Conservation (phyloP, 495 filamentous ascomycete species). For the Podospora pseudoanserina region DNA sequence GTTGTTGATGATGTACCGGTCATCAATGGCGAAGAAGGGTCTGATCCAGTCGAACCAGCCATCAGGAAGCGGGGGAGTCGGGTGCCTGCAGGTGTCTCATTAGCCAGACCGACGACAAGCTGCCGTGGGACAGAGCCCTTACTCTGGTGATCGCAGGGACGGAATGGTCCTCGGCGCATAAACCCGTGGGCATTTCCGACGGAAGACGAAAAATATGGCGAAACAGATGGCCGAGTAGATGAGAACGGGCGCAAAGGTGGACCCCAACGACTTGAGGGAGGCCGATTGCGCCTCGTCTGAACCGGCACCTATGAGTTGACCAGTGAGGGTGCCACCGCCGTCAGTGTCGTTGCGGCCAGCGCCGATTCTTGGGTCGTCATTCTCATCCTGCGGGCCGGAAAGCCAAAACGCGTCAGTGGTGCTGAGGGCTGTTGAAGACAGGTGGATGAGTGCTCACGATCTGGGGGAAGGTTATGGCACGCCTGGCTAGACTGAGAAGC, state of each 20-base stretch:
- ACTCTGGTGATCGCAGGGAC: conserved; percentile 31
- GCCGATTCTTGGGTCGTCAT: conserved; percentile 29
- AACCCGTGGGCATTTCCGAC: conserved; percentile 31
- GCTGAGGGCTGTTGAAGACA: not conserved
- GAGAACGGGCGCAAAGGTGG: conserved; percentile 51
- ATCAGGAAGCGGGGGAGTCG: conserved; percentile 60
- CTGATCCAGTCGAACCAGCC: conserved; percentile 66
- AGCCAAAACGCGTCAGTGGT: not conserved
- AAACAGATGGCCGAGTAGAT: conserved; percentile 36
- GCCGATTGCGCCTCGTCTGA: conserved; percentile 14
- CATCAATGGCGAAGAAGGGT: conserved; percentile 57
- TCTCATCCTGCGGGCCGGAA: conserved; percentile 21
- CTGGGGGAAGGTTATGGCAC: not conserved
- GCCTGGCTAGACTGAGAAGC: not conserved
- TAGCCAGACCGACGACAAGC: conserved; percentile 2
- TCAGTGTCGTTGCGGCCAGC: conserved; percentile 29
- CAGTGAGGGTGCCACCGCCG: conserved; percentile 27
- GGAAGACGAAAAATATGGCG: conserved; percentile 28
- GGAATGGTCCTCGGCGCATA: conserved; percentile 34
- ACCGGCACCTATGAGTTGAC: conserved; percentile 7
- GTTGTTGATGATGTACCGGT: conserved; percentile 61
- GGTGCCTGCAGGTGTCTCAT: conserved; percentile 48
- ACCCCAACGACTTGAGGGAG: conserved; percentile 40
- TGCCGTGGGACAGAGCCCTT: not conserved
- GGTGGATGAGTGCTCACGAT: not conserved